Percentiles rank a stretch among this genome's conserved stretches.
phyloP scores from a whole-genome alignment of 306 rosid genomes.

The Cucumis sativus region DNA sequence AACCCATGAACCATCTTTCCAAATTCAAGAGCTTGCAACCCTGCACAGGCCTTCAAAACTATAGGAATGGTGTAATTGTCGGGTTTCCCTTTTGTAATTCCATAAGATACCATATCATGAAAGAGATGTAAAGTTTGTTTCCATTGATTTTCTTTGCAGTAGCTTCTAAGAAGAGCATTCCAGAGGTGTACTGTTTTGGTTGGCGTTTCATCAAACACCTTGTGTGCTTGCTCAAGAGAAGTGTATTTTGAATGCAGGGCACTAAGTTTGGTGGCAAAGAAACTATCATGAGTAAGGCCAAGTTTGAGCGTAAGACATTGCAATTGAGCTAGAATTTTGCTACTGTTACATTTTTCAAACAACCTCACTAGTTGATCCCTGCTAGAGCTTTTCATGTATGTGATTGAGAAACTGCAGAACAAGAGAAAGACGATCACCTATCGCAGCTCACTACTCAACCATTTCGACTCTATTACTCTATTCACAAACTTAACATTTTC shows the following conservation, averaged over 20 bases:
- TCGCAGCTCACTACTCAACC: no score
- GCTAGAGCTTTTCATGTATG: conserved; percentile 30
- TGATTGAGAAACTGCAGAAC: no score
- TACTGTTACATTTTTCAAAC: conserved; percentile 29
- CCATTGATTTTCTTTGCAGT: conserved; percentile 33
- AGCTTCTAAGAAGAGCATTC: conserved; percentile 59
- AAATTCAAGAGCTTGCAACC: conserved; percentile 23
- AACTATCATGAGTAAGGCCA: conserved; percentile 42
- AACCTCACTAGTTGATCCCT: conserved; percentile 25
- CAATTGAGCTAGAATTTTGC: conserved; percentile 26
- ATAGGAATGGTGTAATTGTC: conserved; percentile 47
- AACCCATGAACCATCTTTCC: conserved; percentile 57
- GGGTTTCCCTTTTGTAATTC: conserved; percentile 26
- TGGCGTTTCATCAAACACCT: conserved; percentile 51
- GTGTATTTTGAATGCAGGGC: conserved; percentile 26
- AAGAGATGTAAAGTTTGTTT: conserved; percentile 32
- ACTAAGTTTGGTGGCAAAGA: conserved; percentile 53
- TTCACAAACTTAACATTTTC: no score
- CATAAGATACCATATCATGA: conserved; percentile 29
- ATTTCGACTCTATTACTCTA: no score
- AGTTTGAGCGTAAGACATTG: conserved; percentile 35
- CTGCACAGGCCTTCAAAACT: conserved; percentile 51
- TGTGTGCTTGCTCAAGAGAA: conserved; percentile 30
- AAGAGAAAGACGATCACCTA: not conserved
- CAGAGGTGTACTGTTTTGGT: conserved; percentile 33